Base-by-base conservation (phyloP, 768 basidiomycete genomes). In the Suillus placidus region DNA sequence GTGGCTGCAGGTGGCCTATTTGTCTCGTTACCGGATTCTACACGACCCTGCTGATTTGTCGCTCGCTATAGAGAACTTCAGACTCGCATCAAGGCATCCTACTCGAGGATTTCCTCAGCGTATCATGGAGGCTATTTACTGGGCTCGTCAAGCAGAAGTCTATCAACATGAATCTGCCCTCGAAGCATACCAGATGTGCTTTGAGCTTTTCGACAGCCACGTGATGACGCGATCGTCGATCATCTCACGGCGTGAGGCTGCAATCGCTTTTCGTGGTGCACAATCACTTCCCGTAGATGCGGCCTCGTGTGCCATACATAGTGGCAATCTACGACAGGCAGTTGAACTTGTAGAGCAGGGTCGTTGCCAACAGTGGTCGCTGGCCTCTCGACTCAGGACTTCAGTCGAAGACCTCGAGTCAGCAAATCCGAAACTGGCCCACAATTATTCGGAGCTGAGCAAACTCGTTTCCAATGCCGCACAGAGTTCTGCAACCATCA, bases 281-380 rank as follows among this genome's bases (percentile, higher is more conserved):
- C 5, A 0, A 18, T 18, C 52, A 2, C 35, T 63, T 0, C 10
- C 66, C 43, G 62, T 60, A 2, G 38, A 66, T 38, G 61, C 62
- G 26, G 62, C 61, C 0, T 66, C 62, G 16, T 66, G 45, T 58
- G 75, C 74, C 32, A 62, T 69, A 60, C 38, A 8, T n/a, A 12
- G 51, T 45, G 20, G 23, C 18, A 60, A 67, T 26, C 34, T 34
- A 12, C 51, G 64, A 34, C 61, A 40, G 9, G 74, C 75, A 13
- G 30, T 76, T 3, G 72, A 75, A 63, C 72, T 74, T 68, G 55
- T 75, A 38, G 76, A 77, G 70, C 47, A 47, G n/a, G 47, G n/a
- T 2, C 47, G 47, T 47, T n/a, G 71, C 6, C 63, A 75, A 14
- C 69, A 74, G 1, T 77, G 76, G 75, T 68, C 67, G 32, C 71